phyloP scores from a whole-genome alignment of 805 yeast species.

The Hanseniaspora vineae region DNA sequence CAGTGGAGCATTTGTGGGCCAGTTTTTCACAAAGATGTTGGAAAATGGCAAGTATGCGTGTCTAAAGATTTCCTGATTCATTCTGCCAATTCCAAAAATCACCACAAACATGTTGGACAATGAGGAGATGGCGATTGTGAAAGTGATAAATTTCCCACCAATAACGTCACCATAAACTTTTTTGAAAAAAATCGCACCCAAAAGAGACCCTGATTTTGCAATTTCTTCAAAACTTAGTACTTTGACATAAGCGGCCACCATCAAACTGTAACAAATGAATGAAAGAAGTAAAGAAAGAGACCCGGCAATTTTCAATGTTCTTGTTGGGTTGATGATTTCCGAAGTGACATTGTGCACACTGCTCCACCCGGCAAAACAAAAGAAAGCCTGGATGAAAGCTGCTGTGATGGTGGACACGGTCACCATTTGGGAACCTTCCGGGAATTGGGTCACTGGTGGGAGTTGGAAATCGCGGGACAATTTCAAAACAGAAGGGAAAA shows the following conservation, averaged over 20 bases:
- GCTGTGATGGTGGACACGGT: slow-evolving; percentile 36
- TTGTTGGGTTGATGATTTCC: slow-evolving; percentile 45
- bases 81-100: slow-evolving; percentile 43
- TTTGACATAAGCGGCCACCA: slow-evolving; percentile 44
- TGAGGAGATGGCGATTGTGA: slow-evolving; percentile 47
- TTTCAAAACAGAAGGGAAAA: slow-evolving; percentile 31
- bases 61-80: slow-evolving; percentile 51
- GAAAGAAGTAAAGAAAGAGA: slow-evolving; percentile 39
- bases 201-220: slow-evolving; percentile 40
- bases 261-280: slow-evolving; percentile 34
- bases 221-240: slow-evolving; percentile 43
- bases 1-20: slow-evolving; percentile 45
- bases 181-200: slow-evolving; percentile 46
- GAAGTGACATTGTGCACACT: slow-evolving; percentile 47
- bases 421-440: slow-evolving; percentile 18
- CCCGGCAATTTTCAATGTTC: slow-evolving; percentile 49
- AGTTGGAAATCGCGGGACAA: slow-evolving; percentile 3
- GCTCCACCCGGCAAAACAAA: slow-evolving; percentile 54
- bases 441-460: slow-evolving; percentile 15
- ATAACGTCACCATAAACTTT: slow-evolving; percentile 38
- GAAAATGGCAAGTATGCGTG: slow-evolving; percentile 52
- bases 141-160: slow-evolving; percentile 42
- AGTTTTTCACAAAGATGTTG: slow-evolving; percentile 37
- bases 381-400: slow-evolving; percentile 45
- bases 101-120: slow-evolving; percentile 54